These are phyloP conservation scores for Boeremia exigua DNA, from an alignment of 2,329 filamentous ascomycete species.

Conservation along the genomic window DNA sequence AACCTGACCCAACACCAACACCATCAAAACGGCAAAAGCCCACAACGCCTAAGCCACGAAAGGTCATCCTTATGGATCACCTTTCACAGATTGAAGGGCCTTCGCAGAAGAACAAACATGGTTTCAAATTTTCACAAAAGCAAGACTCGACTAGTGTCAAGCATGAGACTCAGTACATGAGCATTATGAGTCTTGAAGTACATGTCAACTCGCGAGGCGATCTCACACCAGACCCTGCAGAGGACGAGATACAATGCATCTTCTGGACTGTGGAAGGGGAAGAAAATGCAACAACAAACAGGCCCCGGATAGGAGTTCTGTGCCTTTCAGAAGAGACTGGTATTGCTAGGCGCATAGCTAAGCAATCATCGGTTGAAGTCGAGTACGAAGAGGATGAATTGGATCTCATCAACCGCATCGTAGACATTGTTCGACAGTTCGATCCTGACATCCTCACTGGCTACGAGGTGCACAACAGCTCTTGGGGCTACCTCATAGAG, in stretches of 20 bases:
- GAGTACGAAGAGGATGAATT: conserved; percentile 80
- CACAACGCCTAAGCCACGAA: conserved; percentile 24
- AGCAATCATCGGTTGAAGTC: conserved; percentile 67
- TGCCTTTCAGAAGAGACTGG: conserved; percentile 69
- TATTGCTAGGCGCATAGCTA: conserved; percentile 66
- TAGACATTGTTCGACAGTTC: conserved; percentile 80
- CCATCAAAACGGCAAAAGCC: conserved; percentile 9
- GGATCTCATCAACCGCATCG: conserved; percentile 82
- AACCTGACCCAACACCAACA: conserved; percentile 13
- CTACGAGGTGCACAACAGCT: conserved; percentile 90
- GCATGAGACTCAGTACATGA: conserved; percentile 93
- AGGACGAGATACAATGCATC: conserved; percentile 85
- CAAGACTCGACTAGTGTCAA: conserved; percentile 75
- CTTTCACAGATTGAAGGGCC: conserved; percentile 88
- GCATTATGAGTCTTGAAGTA: conserved; percentile 90
- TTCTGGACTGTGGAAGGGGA: conserved; percentile 91
- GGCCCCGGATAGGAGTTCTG: conserved; percentile 72
- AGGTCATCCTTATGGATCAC: conserved; percentile 28
- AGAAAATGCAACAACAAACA: conserved; percentile 63
- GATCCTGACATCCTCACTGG: conserved; percentile 95
- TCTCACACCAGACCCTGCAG: conserved; percentile 84
- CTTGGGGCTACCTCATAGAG: conserved; percentile 96
- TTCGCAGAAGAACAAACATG: conserved; percentile 80
- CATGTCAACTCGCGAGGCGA: conserved; percentile 86
- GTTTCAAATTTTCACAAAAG: conserved; percentile 85